phyloP scores from a whole-genome alignment of 306 rosid genomes.

The Sechiopsis laciniata region DNA sequence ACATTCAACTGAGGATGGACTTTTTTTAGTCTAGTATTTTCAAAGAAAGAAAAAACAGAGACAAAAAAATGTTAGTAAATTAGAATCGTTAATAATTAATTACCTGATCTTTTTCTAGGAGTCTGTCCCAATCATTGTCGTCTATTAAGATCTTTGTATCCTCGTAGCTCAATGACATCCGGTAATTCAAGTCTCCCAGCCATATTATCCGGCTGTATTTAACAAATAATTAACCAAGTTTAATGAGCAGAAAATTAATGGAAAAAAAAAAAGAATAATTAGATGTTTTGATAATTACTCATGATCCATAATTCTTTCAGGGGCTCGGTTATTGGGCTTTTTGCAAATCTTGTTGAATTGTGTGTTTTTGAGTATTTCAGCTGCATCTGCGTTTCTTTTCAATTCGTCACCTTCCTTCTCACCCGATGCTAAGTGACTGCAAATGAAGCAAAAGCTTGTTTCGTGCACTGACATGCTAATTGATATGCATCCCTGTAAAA shows the following conservation, averaged over 20 bases:
- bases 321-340: constrained; percentile 46
- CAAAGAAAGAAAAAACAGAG: not conserved
- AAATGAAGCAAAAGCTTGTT: constrained; percentile 82
- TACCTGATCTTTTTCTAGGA: constrained; percentile 74
- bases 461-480: constrained; percentile 89
- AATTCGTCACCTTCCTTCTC: constrained; percentile 95
- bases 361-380: constrained; percentile 64
- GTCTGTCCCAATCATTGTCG: constrained; percentile 75
- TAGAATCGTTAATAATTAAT: too few species aligned
- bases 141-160: constrained; percentile 63
- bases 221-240: not conserved
- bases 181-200: constrained; percentile 92
- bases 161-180: constrained; percentile 75
- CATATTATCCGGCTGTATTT: constrained; percentile 68
- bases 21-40: not conserved
- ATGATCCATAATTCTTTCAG: constrained; percentile 69
- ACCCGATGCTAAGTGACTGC: constrained; percentile 97
- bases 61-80: not conserved
- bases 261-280: not conserved
- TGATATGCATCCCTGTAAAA: constrained; percentile 88
- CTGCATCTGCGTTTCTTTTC: constrained; percentile 71
- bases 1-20: constrained; percentile 54
- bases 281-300: constrained; percentile 40
- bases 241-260: not conserved
- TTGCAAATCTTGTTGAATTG: constrained; percentile 76